A percentile compares a stretch with the other conserved stretches of the same genome.
Conservation (phyloP, 1,139 yeast species). For the Taphrina deformans region DNA sequence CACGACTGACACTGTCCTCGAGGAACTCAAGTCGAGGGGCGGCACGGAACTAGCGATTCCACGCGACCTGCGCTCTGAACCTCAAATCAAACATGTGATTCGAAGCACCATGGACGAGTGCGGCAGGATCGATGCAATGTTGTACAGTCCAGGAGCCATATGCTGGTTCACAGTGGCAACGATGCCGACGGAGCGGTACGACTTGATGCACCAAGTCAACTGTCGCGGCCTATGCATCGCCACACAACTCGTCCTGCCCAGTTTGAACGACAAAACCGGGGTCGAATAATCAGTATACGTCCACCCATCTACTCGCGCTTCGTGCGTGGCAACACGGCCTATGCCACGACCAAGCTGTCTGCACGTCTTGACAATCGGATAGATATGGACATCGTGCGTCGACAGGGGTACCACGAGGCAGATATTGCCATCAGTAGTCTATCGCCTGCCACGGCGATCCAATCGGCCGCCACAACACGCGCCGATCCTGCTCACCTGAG, state of each 20-base stretch:
- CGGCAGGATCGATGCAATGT: constrained; percentile 4
- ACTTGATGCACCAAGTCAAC: constrained; percentile 16
- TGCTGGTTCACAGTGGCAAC: constrained; percentile 21
- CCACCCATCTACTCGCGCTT: constrained; percentile 25
- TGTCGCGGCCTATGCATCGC: constrained; percentile 11
- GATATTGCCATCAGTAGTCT: constrained; percentile 12
- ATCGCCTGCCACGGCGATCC: constrained; percentile 22
- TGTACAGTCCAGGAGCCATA: constrained; percentile 24
- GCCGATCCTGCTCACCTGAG: constrained; percentile 2
- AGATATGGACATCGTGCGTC: constrained; percentile 2
- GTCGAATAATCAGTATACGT: constrained; percentile 7
- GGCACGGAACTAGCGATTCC: constrained; percentile 2
- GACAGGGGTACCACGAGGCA: background rate
- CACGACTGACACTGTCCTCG: constrained; percentile 14
- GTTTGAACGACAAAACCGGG: background rate
- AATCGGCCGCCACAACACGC: constrained; percentile 11
- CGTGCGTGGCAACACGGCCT: constrained; percentile 20
- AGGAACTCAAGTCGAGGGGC: background rate
- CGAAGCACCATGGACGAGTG: background rate
- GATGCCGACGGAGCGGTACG: constrained; percentile 17
- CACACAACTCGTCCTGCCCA: constrained; percentile 5
- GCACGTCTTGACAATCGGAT: constrained; percentile 1
- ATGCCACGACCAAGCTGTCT: constrained; percentile 17
- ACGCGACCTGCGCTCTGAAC: constrained; percentile 13
- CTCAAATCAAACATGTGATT: background rate